phyloP scores from a whole-genome alignment of 768 basidiomycete genomes.

The Lentinula aciculospora region DNA sequence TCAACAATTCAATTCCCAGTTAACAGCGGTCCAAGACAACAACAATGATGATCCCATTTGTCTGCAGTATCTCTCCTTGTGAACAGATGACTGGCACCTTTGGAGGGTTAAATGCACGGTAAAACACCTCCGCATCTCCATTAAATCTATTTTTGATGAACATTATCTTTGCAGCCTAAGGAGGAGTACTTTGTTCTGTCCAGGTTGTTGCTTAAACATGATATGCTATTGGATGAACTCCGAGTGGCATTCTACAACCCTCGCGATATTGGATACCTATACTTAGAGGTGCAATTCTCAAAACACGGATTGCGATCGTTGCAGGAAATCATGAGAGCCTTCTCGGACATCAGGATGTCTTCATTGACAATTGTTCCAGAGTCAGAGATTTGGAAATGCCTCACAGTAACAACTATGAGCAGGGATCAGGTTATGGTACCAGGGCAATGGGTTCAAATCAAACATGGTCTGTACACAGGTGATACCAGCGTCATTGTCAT shows the following conservation, averaged over 20 bases:
- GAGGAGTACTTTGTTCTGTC: not conserved
- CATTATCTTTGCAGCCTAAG: not conserved
- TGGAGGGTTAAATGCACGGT: constrained; percentile 3
- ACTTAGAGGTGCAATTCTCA: not conserved
- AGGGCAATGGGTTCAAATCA: constrained; percentile 2
- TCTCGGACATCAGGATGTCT: not conserved
- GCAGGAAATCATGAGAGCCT: not conserved
- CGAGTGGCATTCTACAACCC: not conserved
- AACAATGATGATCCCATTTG: not conserved
- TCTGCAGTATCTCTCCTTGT: not conserved
- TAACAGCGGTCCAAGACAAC: not conserved
- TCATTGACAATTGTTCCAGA: not conserved
- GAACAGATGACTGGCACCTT: not conserved
- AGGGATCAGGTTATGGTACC: not conserved
- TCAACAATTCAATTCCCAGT: not conserved
- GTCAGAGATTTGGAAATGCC: not conserved
- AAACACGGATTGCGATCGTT: not conserved
- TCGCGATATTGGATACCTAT: not conserved
- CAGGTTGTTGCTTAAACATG: not conserved
- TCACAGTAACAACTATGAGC: not conserved
- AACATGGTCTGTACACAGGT: not conserved
- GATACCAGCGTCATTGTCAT: not conserved
- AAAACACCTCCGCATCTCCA: not conserved
- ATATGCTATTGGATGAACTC: not conserved
- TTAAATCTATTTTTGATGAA: not conserved